Conservation (phyloP, 2,329 filamentous ascomycete species). For the Alternaria brassicicola region DNA sequence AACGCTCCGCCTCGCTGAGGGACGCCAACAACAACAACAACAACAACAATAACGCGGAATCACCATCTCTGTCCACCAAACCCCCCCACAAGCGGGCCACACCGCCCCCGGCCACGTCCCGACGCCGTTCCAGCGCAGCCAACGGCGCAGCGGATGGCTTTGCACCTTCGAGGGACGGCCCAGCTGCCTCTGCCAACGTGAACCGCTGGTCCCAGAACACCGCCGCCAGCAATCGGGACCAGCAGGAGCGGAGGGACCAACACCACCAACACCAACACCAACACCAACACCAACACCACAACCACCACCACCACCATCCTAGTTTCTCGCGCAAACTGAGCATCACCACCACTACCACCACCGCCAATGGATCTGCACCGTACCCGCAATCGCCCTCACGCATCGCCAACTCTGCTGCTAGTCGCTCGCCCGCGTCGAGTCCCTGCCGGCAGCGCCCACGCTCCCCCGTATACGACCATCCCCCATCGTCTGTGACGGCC, state of each 20-base stretch:
- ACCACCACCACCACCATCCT: slow-evolving; percentile 36
- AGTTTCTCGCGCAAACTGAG: slow-evolving; percentile 49
- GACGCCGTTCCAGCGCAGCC: slow-evolving; percentile 51
- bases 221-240: slow-evolving; percentile 55
- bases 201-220: slow-evolving; percentile 67
- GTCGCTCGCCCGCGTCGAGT: slow-evolving; percentile 48
- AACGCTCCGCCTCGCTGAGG: slow-evolving; percentile 50
- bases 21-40: slow-evolving; percentile 18
- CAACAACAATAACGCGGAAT: slow-evolving; percentile 7
- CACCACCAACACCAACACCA: slow-evolving; percentile 42
- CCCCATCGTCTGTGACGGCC: slow-evolving; percentile 39
- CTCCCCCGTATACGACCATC: slow-evolving; percentile 42
- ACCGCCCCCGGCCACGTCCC: slow-evolving; percentile 30
- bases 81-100: slow-evolving; percentile 33
- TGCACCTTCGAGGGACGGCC: slow-evolving; percentile 51
- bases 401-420: slow-evolving; percentile 24
- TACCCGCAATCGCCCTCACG: slow-evolving; percentile 42
- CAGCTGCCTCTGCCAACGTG: slow-evolving; percentile 55
- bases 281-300: slow-evolving; percentile 41
- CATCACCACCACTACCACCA: slow-evolving; percentile 40
- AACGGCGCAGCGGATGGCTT: slow-evolving; percentile 49
- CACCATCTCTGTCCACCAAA: slow-evolving; percentile 15
- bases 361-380: slow-evolving; percentile 43
- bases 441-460: slow-evolving; percentile 41
- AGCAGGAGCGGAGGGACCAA: slow-evolving; percentile 43